A percentile compares a stretch with the other conserved stretches of the same genome.
Conservation (phyloP, 176 grass and related monocot species). For the Typha latifolia region DNA sequence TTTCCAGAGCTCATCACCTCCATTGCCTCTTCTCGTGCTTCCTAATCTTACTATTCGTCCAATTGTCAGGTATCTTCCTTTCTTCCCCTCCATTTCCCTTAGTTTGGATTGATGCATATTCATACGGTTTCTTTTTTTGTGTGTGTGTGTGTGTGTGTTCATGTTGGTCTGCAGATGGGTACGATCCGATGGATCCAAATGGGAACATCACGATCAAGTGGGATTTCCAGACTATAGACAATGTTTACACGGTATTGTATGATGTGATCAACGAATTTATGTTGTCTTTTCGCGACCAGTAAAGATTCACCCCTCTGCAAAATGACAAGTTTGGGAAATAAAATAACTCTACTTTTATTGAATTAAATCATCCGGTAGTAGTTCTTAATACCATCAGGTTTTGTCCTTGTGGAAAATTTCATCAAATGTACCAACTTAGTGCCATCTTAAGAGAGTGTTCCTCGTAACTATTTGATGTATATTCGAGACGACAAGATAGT, state of each 20-base stretch:
- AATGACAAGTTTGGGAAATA: too few relatives aligned
- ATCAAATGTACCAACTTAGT: too few relatives aligned
- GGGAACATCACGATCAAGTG: slow-evolving; percentile 61
- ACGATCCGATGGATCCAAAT: slow-evolving; percentile 56
- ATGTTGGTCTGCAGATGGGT: slow-evolving; percentile 28
- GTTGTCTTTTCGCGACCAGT: too few relatives aligned
- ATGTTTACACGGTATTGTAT: slow-evolving; percentile 30
- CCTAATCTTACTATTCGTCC: slow-evolving; percentile 3
- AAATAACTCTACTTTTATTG: too few relatives aligned
- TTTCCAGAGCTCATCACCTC: background rate
- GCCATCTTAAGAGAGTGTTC: too few relatives aligned
- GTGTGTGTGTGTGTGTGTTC: background rate
- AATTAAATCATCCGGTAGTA: too few relatives aligned
- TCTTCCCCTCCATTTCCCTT: background rate
- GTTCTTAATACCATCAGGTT: too few relatives aligned
- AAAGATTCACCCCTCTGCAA: too few relatives aligned
- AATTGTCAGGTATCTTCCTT: slow-evolving; percentile 18
- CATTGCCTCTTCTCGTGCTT: slow-evolving; percentile 12
- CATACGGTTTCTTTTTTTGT: background rate
- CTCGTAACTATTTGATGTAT: background rate
- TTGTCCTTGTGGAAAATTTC: too few relatives aligned
- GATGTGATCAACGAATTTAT: too few relatives aligned
- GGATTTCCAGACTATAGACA: slow-evolving; percentile 33
- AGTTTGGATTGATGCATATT: background rate
- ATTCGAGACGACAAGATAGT: too few relatives aligned